Percentiles rank a stretch among this genome's conserved stretches.
These are phyloP conservation scores for Chlorella sp. DNA, from an alignment of 139 green algal genomes.

Conservation along the genomic window DNA sequence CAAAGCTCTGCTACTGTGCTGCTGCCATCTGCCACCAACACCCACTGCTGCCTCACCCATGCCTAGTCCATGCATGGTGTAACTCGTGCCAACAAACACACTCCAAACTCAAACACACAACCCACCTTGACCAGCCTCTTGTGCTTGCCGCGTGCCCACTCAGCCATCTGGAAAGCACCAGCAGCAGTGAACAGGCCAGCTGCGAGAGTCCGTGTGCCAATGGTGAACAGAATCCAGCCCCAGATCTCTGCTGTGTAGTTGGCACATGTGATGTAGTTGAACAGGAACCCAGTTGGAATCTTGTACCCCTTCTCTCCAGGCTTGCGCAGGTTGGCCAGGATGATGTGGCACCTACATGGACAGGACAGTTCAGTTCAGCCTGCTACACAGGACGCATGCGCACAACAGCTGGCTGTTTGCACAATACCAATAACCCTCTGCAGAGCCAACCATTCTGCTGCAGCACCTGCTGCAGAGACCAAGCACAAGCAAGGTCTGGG, in stretches of 20 bases:
- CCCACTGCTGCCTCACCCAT: too few species aligned
- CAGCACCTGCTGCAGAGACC: too few species aligned
- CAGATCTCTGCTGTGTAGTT: slow-evolving; percentile 86
- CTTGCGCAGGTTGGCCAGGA: slow-evolving; percentile 75
- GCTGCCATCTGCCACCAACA: too few species aligned
- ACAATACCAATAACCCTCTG: too few species aligned
- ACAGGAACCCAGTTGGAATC: slow-evolving; percentile 85
- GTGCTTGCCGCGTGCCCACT: slow-evolving; percentile 93
- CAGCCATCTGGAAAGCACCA: slow-evolving; percentile 74
- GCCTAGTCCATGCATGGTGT: background rate
- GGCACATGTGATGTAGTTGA: slow-evolving; percentile 93
- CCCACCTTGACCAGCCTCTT: slow-evolving; percentile 74
- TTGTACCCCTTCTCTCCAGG: slow-evolving; percentile 74
- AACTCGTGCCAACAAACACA: background rate
- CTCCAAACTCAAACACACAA: too few species aligned
- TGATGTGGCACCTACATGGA: slow-evolving; percentile 74
- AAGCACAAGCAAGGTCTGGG: too few species aligned
- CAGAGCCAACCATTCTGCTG: too few species aligned
- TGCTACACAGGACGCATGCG: too few species aligned
- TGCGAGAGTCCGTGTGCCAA: slow-evolving; percentile 61
- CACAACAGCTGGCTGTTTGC: too few species aligned
- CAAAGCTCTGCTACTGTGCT: too few species aligned
- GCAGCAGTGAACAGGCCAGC: slow-evolving; percentile 80
- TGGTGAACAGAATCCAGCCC: slow-evolving; percentile 86
- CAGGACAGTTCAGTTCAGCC: too few species aligned